Base-by-base conservation (phyloP, 2,329 filamentous ascomycete genomes). In the Aspergillus uvarum region DNA sequence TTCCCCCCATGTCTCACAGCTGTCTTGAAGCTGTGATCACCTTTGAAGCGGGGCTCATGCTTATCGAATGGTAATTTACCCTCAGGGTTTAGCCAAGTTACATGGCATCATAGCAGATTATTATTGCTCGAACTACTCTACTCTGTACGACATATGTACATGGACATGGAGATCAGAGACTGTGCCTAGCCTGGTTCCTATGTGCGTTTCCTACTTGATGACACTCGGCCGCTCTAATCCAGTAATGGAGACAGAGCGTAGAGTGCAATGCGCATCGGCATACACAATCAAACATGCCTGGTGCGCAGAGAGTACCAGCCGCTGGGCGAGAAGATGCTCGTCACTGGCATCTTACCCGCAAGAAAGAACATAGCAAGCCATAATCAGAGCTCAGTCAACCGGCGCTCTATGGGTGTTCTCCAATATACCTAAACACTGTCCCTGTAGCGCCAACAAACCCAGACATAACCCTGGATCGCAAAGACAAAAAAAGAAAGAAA, bases 381-480 rank as follows among this genome's bases (percentile, higher is more conserved):
- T 51, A 65, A 62, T 53, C 59, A 60, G 61, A 66, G 64, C 49
- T 52, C 57, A 60, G 58, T 56, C 60, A 57, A 56, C 62, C 63
- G 58, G 58, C 42, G 64, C 61, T 61, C 67, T 64, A 68, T 68
- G 63, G 66, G 57, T 58, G 68, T 68, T 16, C 16, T 19, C 64
- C 63, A 68, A 69, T 68, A 68, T 63, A 64, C 67, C 67, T 71
- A 64, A 72, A 70, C 65, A 70, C 71, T 69, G 69, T 67, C 67
- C 70, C 72, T 67, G 58, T 68, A 72, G 72, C 73, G 72, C 73
- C 73, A 70, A 73, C 68, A 67, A 70, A 71, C 69, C 42, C 54
- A 62, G 38, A 59, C 59, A 60, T 62, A 54, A 60, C 68, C 71
- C 68, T 66, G 72, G 63, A 69, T 69, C 68, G 66, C 68, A 65